Percentiles rank a stretch among this genome's conserved stretches.
Evolutionary conservation across 441 rosid species (phyloP).

Genomic region (Arabidopsis lyrata): DNA sequence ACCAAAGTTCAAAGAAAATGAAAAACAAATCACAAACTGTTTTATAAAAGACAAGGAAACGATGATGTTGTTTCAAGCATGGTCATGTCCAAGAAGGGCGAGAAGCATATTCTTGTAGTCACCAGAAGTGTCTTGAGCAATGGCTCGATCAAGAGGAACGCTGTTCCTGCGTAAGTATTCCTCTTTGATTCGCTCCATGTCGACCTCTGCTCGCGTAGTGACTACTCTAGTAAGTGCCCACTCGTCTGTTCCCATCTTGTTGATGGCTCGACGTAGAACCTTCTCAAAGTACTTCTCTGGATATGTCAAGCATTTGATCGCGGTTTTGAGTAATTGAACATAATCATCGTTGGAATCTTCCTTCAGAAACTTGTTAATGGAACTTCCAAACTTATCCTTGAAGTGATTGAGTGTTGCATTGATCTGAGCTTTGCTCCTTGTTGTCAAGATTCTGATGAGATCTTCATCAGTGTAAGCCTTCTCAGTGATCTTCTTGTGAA

Average conservation of each 20-base stretch:
- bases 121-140: constrained; percentile 76
- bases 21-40: constrained; percentile 23
- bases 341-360: constrained; percentile 67
- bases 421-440: constrained; percentile 86
- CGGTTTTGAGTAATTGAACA: constrained; percentile 69
- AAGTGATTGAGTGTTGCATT: constrained; percentile 76
- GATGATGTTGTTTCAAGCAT: constrained; percentile 45
- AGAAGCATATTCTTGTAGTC: constrained; percentile 85
- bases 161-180: constrained; percentile 79
- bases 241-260: constrained; percentile 81
- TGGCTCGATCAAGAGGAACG: constrained; percentile 67
- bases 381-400: constrained; percentile 63
- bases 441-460: constrained; percentile 71
- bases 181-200: constrained; percentile 76
- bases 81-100: constrained; percentile 74
- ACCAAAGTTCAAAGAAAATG: background rate
- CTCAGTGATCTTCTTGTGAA: constrained; percentile 65
- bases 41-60: constrained; percentile 13
- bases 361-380: constrained; percentile 78
- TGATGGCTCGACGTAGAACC: constrained; percentile 69
- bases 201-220: constrained; percentile 81
- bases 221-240: constrained; percentile 81
- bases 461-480: constrained; percentile 77
- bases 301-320: constrained; percentile 71
- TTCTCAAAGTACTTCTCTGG: constrained; percentile 91